phyloP scores from a whole-genome alignment of 2,329 filamentous ascomycete genomes.

The Aspergillus glaucus region DNA sequence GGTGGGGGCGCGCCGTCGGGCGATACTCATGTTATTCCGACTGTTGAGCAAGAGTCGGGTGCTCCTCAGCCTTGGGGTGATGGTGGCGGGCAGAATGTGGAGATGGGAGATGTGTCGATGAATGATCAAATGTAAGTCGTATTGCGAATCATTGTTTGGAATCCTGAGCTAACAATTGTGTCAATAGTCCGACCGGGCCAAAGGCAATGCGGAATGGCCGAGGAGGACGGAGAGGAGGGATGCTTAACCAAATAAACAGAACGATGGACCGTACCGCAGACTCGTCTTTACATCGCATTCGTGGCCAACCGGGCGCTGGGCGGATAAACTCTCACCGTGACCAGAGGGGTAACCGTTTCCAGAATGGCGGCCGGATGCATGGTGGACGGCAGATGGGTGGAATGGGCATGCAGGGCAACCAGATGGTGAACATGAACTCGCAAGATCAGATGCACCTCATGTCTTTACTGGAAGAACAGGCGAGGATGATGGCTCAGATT shows the following conservation, averaged over 20 bases:
- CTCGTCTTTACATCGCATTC: slow-evolving; percentile 71
- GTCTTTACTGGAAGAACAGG: slow-evolving; percentile 77
- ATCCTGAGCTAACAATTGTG: slow-evolving; percentile 33
- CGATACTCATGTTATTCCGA: slow-evolving; percentile 21
- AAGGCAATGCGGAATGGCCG: slow-evolving; percentile 83
- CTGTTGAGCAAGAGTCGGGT: slow-evolving; percentile 31
- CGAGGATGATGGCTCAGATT: slow-evolving; percentile 74
- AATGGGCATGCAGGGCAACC: slow-evolving; percentile 34
- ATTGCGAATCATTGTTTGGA: not conserved
- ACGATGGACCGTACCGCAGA: slow-evolving; percentile 71
- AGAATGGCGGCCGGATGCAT: slow-evolving; percentile 38
- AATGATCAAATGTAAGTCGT: slow-evolving; percentile 34
- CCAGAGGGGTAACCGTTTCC: slow-evolving; percentile 62
- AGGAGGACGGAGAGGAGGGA: slow-evolving; percentile 62
- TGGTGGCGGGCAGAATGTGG: slow-evolving; percentile 55
- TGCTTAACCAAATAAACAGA: slow-evolving; percentile 79
- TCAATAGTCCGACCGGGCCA: slow-evolving; percentile 76
- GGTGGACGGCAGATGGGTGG: slow-evolving; percentile 42
- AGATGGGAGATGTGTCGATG: slow-evolving; percentile 57
- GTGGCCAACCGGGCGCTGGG: slow-evolving; percentile 63
- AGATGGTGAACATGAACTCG: slow-evolving; percentile 50
- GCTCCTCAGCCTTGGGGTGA: slow-evolving; percentile 7
- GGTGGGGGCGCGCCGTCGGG: slow-evolving; percentile 33
- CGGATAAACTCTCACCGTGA: slow-evolving; percentile 77
- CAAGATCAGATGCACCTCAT: slow-evolving; percentile 69